Conservation (phyloP, 1,284 basidiomycete genomes). For the Cystobasidium sp. region DNA sequence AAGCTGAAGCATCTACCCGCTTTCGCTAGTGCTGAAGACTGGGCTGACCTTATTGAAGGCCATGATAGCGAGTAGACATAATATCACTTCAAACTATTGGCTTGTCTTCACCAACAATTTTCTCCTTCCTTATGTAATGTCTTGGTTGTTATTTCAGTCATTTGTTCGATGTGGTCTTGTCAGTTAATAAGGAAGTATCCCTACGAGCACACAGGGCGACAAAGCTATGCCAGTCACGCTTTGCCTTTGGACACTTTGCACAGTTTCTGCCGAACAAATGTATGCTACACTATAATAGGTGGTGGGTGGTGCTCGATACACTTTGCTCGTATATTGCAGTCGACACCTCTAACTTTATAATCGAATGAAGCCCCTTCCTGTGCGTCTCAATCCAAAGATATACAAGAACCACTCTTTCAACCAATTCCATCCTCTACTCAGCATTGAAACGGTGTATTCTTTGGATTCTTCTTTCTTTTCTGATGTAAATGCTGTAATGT, state of each 20-base stretch:
- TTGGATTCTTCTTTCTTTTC: not conserved
- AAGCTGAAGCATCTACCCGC: constrained; percentile 75
- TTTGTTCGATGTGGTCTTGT: no score
- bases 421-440: not conserved
- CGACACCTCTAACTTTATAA: not conserved
- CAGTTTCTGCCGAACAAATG: not conserved
- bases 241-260: no score
- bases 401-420: constrained; percentile 17
- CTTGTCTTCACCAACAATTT: not conserved
- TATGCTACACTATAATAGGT: constrained; percentile 1
- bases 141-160: no score
- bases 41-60: constrained; percentile 87
- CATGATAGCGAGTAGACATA: constrained; percentile 56
- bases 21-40: constrained; percentile 95
- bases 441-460: not conserved
- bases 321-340: not conserved
- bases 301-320: not conserved
- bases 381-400: constrained; percentile 1
- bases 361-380: constrained; percentile 15
- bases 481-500: constrained; percentile 27
- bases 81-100: not conserved
- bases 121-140: no score
- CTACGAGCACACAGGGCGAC: no score
- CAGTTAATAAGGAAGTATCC: no score
- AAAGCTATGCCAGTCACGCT: no score